A percentile compares a stretch with the other conserved stretches of the same genome.
phyloP scores from a whole-genome alignment of 2,329 filamentous ascomycete genomes.

The Clarireedia paspali region DNA sequence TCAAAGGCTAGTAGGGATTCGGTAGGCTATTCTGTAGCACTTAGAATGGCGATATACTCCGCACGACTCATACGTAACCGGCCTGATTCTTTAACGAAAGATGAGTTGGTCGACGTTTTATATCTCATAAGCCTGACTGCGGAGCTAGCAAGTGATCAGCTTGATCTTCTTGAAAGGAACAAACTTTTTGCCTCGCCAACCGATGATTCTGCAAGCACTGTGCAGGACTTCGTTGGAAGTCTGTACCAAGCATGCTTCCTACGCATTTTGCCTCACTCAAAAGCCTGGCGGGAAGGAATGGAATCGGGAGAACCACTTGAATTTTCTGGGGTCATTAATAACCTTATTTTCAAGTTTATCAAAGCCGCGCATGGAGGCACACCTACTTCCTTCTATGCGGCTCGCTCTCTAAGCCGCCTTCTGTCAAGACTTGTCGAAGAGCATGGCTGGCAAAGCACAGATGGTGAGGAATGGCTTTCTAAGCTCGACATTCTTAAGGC shows the following conservation, averaged over 20 bases:
- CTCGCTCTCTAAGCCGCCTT: conserved; percentile 43
- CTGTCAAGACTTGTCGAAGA: conserved; percentile 39
- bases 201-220: conserved; percentile 28
- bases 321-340: conserved; percentile 33
- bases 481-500: conserved; percentile 41
- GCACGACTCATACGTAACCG: conserved; percentile 45
- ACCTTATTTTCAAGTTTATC: conserved; percentile 38
- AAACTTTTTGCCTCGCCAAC: conserved; percentile 40
- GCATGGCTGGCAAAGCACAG: conserved; percentile 36
- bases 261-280: conserved; percentile 31
- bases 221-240: not conserved
- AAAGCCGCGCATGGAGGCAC: conserved; percentile 36
- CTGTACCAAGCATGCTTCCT: conserved; percentile 7
- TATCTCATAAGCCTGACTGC: conserved; percentile 43
- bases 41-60: conserved; percentile 68
- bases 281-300: conserved; percentile 34
- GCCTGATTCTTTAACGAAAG: conserved; percentile 33
- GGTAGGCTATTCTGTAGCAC: conserved; percentile 62
- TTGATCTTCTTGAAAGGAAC: conserved; percentile 35
- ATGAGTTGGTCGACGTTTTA: conserved; percentile 42
- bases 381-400: conserved; percentile 42
- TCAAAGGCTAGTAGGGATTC: conserved; percentile 45
- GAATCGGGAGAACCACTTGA: conserved; percentile 5
- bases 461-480: conserved; percentile 41
- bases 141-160: conserved; percentile 46